A percentile compares a stretch with the other conserved stretches of the same genome.
These are phyloP conservation scores for Acer saccharum DNA, from an alignment of 345 rosid genomes.

Conservation along the genomic window DNA sequence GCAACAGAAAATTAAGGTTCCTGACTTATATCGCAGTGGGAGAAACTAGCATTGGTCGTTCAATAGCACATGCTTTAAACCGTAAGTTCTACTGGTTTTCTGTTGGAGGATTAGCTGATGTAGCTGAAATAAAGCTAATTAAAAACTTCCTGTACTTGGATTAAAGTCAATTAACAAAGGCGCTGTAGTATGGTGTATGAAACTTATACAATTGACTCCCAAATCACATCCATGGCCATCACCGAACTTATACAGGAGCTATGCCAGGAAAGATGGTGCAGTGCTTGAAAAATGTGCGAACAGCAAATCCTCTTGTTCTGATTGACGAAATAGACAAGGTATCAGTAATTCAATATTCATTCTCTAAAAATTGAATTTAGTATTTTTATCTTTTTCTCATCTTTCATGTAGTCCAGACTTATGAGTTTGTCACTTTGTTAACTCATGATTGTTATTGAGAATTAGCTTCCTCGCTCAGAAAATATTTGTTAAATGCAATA, in stretches of 20 bases:
- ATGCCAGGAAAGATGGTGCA: conserved; percentile 99
- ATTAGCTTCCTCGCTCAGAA: neutral
- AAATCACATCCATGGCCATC: conserved; percentile 78
- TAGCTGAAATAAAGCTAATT: conserved; percentile 96
- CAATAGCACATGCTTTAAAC: conserved; percentile 91
- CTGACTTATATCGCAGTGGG: conserved; percentile 62
- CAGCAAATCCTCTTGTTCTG: conserved; percentile 97
- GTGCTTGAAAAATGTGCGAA: conserved; percentile 95
- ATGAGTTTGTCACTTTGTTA: neutral
- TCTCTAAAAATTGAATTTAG: neutral
- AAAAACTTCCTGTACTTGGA: conserved; percentile 5
- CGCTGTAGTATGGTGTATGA: neutral
- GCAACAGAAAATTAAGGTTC: conserved; percentile 5
- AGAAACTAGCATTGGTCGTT: conserved; percentile 97
- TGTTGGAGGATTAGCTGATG: conserved; percentile 98
- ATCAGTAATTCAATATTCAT: conserved; percentile 12
- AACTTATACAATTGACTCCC: conserved; percentile 22
- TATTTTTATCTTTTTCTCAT: neutral
- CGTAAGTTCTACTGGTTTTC: conserved; percentile 95
- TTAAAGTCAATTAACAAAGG: neutral
- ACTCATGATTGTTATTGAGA: neutral
- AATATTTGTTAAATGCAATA: neutral
- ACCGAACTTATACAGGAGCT: conserved; percentile 96
- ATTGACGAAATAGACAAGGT: conserved; percentile 99
- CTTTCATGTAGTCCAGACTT: neutral